Conservation (phyloP, 2,329 filamentous ascomycete genomes). For the Herpotrichia juniperi region DNA sequence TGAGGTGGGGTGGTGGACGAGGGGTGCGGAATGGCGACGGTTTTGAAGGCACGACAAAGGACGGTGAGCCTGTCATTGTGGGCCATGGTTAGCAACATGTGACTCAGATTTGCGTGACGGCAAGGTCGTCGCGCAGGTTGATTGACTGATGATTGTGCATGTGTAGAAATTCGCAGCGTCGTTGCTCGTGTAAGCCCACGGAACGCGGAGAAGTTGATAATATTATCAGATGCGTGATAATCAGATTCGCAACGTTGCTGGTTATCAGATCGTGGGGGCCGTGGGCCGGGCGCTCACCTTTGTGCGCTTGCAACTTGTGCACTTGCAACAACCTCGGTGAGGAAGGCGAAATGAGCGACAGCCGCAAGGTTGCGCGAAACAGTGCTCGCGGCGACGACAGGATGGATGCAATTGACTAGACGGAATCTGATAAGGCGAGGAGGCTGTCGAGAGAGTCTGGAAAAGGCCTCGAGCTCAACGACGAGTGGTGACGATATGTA, state of each 20-base stretch:
- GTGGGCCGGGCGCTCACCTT: constrained; percentile 20
- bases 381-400: constrained; percentile 13
- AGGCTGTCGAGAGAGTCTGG: not conserved
- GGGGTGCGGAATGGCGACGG: constrained; percentile 11
- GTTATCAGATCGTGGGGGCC: constrained; percentile 39
- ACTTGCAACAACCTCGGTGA: constrained; percentile 11
- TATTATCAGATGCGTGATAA: no score
- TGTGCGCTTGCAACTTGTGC: not conserved
- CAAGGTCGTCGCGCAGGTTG: not conserved
- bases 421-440: not conserved
- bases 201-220: constrained; percentile 16
- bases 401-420: constrained; percentile 8
- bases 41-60: constrained; percentile 28
- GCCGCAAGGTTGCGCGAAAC: constrained; percentile 11
- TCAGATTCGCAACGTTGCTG: not conserved
- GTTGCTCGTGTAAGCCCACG: constrained; percentile 17
- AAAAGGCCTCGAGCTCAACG: no score
- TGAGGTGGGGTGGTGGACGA: constrained; percentile 11
- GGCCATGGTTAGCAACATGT: constrained; percentile 35
- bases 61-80: constrained; percentile 18
- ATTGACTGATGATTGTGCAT: constrained; percentile 1
- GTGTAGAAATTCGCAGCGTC: not conserved
- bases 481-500: not conserved
- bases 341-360: constrained; percentile 23
- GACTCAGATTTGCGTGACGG: constrained; percentile 9